Evolutionary conservation across 2,329 filamentous ascomycete species (phyloP).

Genomic region (Penicillium brasilianum): DNA sequence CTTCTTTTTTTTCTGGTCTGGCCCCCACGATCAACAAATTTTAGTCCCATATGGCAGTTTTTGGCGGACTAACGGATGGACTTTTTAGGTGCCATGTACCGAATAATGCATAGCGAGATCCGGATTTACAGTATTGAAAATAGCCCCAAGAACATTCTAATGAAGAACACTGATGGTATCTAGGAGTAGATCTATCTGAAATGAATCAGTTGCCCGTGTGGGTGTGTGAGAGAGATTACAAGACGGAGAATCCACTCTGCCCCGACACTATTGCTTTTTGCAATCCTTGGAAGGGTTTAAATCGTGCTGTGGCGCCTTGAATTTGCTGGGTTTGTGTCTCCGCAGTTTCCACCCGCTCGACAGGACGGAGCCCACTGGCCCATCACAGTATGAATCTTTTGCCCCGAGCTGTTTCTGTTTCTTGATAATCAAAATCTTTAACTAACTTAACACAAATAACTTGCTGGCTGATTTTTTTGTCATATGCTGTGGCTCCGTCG

Average conservation of each 20-base stretch:
- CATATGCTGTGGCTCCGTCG: no score
- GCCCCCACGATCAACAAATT: not conserved
- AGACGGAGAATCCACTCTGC: not conserved
- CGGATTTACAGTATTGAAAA: no score
- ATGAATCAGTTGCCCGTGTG: not conserved
- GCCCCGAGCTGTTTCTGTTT: no score
- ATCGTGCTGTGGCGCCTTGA: slow-evolving; percentile 1
- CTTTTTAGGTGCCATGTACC: no score
- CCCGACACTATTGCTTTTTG: not conserved
- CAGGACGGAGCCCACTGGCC: no score
- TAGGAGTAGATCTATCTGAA: not conserved
- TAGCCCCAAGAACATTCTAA: no score
- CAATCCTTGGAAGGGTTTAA: slow-evolving; percentile 2
- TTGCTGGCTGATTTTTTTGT: no score
- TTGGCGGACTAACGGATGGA: not conserved
- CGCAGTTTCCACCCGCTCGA: slow-evolving; percentile 1
- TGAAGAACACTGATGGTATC: no score
- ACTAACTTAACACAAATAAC: no score
- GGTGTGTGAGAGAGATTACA: not conserved
- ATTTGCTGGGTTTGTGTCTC: slow-evolving; percentile 1
- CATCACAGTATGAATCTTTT: no score
- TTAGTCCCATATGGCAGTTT: not conserved
- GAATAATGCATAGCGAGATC: no score
- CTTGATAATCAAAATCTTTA: no score
- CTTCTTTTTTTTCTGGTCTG: not conserved